Evolutionary conservation across 257 asterid genomes (phyloP), one percentile per base, ranked within the genome.

Genomic region (Solanum neorickii): DNA sequence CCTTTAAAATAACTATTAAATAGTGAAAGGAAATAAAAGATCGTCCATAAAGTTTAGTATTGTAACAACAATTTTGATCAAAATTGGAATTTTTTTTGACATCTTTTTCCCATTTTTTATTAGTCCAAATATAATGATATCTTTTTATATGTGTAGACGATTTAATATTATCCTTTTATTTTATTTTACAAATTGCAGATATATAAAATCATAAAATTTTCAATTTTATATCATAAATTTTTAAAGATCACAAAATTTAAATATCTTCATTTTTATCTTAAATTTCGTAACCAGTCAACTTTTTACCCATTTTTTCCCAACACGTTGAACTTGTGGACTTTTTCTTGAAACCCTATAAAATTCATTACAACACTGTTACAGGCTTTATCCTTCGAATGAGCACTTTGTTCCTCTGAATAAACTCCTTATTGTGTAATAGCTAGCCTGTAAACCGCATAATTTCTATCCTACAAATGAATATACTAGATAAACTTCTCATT

Each of bases 361-460:
- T 10, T 18, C 21, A 52, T 52, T 16, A 56, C 11, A 56, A 18
- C 1, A 18, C 2, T 52, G 1, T n/a, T n/a, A n/a, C n/a, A n/a
- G n/a, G n/a, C n/a, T n/a, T n/a, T 18, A 18, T 18, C 4, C n/a
- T 18, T 7, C 11, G 3, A 8, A 8, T 41, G 10, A 41, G 11
- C 44, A 41, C 0, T 41, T 9, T 41, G 44, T 41, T 3, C 2
- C 9, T 0, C 2, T 39, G 41, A 1, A 39, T 39, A 39, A 39
- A 39, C 0, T 37, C 7, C 39, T 37, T 37, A 37, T 5, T 5
- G 7, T 37, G 1, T 37, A 37, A 37, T 37, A 5, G 39, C 7
- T 56, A 56, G 1, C 5, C 5, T 56, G 12, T 1, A 56, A 56
- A 56, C 0, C 7, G 7, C 7, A 56, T 1, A 7, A 1, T 10